Conservation (phyloP, 257 asterid genomes). For the Avicennia marina region DNA sequence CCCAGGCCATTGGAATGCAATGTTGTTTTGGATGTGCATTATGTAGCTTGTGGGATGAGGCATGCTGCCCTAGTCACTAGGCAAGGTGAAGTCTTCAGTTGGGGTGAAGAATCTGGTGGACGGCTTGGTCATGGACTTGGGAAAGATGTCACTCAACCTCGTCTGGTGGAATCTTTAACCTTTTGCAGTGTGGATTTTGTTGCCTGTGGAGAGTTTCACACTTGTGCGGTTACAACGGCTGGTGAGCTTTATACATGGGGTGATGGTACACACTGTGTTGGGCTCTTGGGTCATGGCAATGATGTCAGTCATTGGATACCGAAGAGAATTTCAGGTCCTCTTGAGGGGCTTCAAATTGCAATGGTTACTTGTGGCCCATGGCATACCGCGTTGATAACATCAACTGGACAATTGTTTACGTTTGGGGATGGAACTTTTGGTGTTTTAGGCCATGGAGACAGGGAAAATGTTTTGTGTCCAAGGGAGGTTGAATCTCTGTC, state of each 20-base stretch:
- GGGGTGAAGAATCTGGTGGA: slow-evolving; percentile 99
- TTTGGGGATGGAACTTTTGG: slow-evolving; percentile 94
- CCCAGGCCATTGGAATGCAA: slow-evolving; percentile 76
- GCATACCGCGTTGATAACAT: slow-evolving; percentile 85
- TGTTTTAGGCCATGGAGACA: slow-evolving; percentile 81
- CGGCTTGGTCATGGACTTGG: slow-evolving; percentile 90
- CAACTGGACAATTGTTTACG: slow-evolving; percentile 77
- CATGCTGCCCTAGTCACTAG: slow-evolving; percentile 86
- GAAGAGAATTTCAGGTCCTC: slow-evolving; percentile 83
- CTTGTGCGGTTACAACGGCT: slow-evolving; percentile 72
- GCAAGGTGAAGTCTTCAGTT: slow-evolving; percentile 86
- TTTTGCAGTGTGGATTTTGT: slow-evolving; percentile 61
- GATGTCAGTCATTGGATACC: slow-evolving; percentile 91
- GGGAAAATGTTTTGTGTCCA: slow-evolving; percentile 58
- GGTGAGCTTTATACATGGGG: slow-evolving; percentile 97
- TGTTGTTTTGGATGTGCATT: slow-evolving; percentile 80
- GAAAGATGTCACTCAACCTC: slow-evolving; percentile 63
- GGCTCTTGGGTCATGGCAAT: slow-evolving; percentile 82
- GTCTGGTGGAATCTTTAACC: slow-evolving; percentile 66
- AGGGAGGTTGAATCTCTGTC: slow-evolving; percentile 78
- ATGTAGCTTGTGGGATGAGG: slow-evolving; percentile 81
- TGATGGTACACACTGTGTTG: slow-evolving; percentile 89
- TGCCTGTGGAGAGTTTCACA: slow-evolving; percentile 91
- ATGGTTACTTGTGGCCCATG: slow-evolving; percentile 85
- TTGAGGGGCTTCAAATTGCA: slow-evolving; percentile 81